phyloP scores from a whole-genome alignment of 371 early-diverging fungal species.

The Pancytospora philotis region DNA sequence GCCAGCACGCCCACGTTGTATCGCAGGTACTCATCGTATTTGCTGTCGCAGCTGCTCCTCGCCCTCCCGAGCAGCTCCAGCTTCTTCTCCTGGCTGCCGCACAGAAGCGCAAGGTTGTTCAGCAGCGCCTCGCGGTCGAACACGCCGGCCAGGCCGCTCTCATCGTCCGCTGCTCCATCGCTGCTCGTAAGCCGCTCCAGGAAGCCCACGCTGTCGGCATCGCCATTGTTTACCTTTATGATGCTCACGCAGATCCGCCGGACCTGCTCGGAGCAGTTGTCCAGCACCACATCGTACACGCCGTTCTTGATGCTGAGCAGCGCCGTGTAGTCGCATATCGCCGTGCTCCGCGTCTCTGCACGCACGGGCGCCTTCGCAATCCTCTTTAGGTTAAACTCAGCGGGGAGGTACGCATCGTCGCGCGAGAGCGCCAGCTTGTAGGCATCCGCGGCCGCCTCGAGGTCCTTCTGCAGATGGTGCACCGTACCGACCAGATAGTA shows the following conservation, averaged over 20 bases:
- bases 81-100: neutral
- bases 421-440: constrained; percentile 25
- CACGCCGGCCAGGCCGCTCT: neutral
- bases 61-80: neutral
- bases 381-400: constrained; percentile 33
- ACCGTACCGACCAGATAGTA: constrained; percentile 42
- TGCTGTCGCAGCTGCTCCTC: neutral
- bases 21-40: neutral
- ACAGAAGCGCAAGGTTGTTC: neutral
- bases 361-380: neutral
- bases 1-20: neutral
- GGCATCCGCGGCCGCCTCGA: constrained; percentile 27
- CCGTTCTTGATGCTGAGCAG: constrained; percentile 1
- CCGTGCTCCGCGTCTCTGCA: neutral
- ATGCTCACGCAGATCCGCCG: neutral
- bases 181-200: neutral
- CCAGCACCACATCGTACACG: neutral
- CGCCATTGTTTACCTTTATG: neutral
- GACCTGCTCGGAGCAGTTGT: neutral
- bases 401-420: constrained; percentile 24
- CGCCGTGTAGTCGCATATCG: constrained; percentile 22
- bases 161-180: too few species aligned
- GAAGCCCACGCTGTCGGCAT: neutral
- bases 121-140: neutral
- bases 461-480: constrained; percentile 18